Evolutionary conservation across 2,329 filamentous ascomycete genomes (phyloP), one percentile per base, ranked within the genome.

Genomic region (Nemania bipapillata): DNA sequence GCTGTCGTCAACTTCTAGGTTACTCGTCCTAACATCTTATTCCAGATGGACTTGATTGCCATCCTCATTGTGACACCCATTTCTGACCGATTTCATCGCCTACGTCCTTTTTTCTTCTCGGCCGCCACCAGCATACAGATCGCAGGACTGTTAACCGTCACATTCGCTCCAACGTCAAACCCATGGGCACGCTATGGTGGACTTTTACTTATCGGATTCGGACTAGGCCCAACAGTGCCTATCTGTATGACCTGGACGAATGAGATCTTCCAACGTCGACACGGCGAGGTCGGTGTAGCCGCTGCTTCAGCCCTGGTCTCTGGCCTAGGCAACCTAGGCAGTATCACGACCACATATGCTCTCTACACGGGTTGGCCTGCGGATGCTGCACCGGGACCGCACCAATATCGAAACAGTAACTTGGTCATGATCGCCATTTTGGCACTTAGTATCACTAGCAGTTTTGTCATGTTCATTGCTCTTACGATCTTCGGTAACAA

Each of bases 191-290:
- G 93, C 49, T 97, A 97, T 77, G 92, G 92, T 55, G 94, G 94
- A 3, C 87, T 97, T n/a, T 83, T 97, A 58, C 90, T 97, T 81
- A 91, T 97, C 40, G 94, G 94, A 4, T 97, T 97, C 76, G 94
- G 94, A 0, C 89, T 97, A 1, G 94, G 94, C 1, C 94, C 94
- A 3, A 97, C 94, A 0, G 93, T 97, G 0, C 94, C 94, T 11
- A 95, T 95, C 76, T 95, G 92, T 79, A 97, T 97, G 94, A 91
- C 93, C 40, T 97, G 94, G 94, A 93, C 92, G 35, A 92, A 90
- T 70, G 92, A 97, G 80, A 91, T 97, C 76, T 97, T 97, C 83
- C 93, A 97, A 81, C 87, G 87, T 35, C 91, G 94, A 12, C 94
- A 97, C 77, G 93, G 94, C 54, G 94, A 97, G 80, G 92, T 97